Percentiles rank a stretch among this genome's conserved stretches.
Evolutionary conservation across 2,329 filamentous ascomycete species (phyloP).

Genomic region (Aspergillus tanneri): DNA sequence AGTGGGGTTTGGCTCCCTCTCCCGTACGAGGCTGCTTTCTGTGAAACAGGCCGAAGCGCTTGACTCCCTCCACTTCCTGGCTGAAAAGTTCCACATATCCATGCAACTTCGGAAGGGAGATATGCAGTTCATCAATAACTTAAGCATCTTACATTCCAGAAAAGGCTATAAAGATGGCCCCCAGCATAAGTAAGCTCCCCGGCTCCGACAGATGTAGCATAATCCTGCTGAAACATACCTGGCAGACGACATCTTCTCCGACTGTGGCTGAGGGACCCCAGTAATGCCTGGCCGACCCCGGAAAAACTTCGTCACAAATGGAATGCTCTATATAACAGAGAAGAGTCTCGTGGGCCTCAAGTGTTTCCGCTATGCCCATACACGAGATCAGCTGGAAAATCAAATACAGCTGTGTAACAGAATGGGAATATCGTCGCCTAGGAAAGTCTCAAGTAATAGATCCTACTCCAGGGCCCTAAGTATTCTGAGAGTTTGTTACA

Average conservation of each 20-base stretch:
- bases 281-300: constrained; percentile 45
- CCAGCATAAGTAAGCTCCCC: constrained; percentile 30
- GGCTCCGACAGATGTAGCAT: background rate
- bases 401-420: no score
- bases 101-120: constrained; percentile 48
- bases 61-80: constrained; percentile 49
- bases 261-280: constrained; percentile 47
- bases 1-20: constrained; percentile 46
- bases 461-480: no score
- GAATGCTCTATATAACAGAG: background rate
- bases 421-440: no score
- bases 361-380: background rate
- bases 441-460: no score
- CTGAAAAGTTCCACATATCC: constrained; percentile 39
- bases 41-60: constrained; percentile 52
- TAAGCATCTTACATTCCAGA: constrained; percentile 49
- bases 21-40: constrained; percentile 43
- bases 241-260: constrained; percentile 42
- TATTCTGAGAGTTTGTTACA: no score
- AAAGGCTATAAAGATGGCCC: constrained; percentile 42
- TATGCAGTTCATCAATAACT: constrained; percentile 50
- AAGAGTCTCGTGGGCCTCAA: background rate
- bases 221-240: background rate
- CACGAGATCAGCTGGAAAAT: background rate
- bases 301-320: background rate